A percentile compares a stretch with the other conserved stretches of the same genome.
These are phyloP conservation scores for Chaetomiaceae sp. DNA, from an alignment of 2,329 filamentous ascomycete species.

Conservation along the genomic window DNA sequence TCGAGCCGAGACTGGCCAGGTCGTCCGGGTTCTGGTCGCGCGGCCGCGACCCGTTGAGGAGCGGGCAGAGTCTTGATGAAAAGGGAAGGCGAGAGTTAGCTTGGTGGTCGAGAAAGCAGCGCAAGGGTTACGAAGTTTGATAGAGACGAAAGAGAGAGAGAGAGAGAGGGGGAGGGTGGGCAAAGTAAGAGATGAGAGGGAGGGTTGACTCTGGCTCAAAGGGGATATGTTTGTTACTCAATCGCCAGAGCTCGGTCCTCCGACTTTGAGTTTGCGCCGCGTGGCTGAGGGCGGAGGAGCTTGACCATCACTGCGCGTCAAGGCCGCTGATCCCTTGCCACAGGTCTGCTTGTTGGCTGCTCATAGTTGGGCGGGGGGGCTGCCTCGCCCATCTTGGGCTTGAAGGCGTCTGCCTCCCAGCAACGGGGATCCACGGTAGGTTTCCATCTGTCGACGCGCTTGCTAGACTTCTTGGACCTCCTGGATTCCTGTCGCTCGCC, in stretches of 20 bases:
- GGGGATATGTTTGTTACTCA: too few species aligned
- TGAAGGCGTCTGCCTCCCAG: constrained; percentile 5
- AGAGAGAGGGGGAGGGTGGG: too few species aligned
- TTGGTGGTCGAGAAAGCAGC: constrained; percentile 10
- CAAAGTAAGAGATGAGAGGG: background rate
- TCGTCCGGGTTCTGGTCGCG: constrained; percentile 51
- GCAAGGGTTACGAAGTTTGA: too few species aligned
- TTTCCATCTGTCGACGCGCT: background rate
- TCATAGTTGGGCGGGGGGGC: background rate
- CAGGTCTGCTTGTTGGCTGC: background rate
- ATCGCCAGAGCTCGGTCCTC: background rate
- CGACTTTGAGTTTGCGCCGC: too few species aligned
- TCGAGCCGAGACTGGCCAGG: constrained; percentile 32
- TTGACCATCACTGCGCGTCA: background rate
- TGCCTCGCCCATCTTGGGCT: background rate
- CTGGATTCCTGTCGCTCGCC: background rate
- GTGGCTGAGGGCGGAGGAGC: background rate
- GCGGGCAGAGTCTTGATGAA: constrained; percentile 64
- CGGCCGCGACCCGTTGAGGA: constrained; percentile 78
- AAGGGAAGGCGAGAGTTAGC: constrained; percentile 14
- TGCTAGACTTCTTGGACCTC: background rate
- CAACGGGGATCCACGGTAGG: constrained; percentile 3
- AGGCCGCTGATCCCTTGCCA: background rate
- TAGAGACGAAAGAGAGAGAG: too few species aligned
- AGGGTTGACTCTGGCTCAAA: too few species aligned